phyloP scores from a whole-genome alignment of 2,329 filamentous ascomycete genomes.

The Talaromyces sp. region DNA sequence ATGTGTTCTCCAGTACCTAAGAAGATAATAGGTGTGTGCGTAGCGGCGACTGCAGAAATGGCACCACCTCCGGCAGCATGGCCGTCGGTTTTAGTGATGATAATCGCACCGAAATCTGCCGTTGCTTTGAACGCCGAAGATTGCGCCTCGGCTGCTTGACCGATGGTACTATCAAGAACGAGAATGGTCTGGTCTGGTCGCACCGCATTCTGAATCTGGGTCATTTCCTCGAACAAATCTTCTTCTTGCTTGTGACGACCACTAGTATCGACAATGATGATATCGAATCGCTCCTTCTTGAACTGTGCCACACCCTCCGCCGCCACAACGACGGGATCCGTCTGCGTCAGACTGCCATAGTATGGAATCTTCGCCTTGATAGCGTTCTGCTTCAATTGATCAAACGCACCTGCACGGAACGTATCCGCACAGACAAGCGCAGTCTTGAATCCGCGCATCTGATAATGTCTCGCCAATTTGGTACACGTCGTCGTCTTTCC shows the following conservation, averaged over 20 bases:
- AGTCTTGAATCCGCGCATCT: conserved; percentile 85
- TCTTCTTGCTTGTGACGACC: conserved; percentile 93
- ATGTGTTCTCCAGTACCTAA: conserved; percentile 97
- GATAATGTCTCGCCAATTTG: conserved; percentile 92
- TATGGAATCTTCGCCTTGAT: conserved; percentile 99
- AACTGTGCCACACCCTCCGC: conserved; percentile 97
- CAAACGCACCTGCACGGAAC: conserved; percentile 96
- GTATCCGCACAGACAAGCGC: conserved; percentile 97
- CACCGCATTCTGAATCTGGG: conserved; percentile 89
- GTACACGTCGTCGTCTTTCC: conserved; percentile 99
- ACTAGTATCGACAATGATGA: conserved; percentile 97
- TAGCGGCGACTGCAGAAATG: conserved; percentile 95
- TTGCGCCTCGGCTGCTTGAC: conserved; percentile 91
- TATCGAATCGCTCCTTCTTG: conserved; percentile 96
- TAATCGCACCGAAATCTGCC: conserved; percentile 95
- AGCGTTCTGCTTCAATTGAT: conserved; percentile 97
- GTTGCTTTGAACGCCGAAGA: conserved; percentile 96
- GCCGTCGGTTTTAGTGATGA: conserved; percentile 98
- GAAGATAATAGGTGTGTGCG: conserved; percentile 94
- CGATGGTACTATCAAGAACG: conserved; percentile 94
- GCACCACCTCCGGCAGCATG: conserved; percentile 94
- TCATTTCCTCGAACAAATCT: conserved; percentile 95
- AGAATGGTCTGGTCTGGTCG: conserved; percentile 96
- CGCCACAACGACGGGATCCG: conserved; percentile 89
- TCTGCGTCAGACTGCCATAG: conserved; percentile 94